Percentiles rank a stretch among this genome's conserved stretches.
These are phyloP conservation scores for Arachis stenosperma DNA, from an alignment of 306 rosid species.

Conservation along the genomic window DNA sequence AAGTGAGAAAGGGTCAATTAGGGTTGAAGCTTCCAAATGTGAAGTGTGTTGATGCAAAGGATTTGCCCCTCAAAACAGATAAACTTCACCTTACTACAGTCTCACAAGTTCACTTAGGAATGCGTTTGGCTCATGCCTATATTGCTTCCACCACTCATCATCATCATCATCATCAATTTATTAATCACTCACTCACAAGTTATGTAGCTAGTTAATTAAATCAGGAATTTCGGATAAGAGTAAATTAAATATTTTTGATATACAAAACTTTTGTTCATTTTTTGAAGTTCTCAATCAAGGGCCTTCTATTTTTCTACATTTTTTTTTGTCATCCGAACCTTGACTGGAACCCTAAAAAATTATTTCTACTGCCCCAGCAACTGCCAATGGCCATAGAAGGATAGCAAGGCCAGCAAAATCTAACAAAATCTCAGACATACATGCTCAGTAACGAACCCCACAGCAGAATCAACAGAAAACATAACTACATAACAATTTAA, in stretches of 20 bases:
- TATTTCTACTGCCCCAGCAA: no score
- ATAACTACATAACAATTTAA: not conserved
- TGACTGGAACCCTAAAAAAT: no score
- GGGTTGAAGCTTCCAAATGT: conserved; percentile 46
- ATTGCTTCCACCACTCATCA: not conserved
- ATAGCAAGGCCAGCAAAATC: not conserved
- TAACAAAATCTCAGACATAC: not conserved
- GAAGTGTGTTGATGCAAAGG: conserved; percentile 57
- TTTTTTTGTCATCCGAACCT: no score
- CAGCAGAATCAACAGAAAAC: no score
- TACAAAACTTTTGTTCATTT: no score
- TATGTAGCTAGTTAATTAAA: not conserved
- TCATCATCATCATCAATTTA: conserved; percentile 25
- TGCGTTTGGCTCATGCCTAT: conserved; percentile 51
- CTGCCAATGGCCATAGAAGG: no score
- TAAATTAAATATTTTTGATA: no score
- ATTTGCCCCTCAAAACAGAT: conserved; percentile 49
- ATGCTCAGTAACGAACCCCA: not conserved
- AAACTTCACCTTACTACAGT: conserved; percentile 60
- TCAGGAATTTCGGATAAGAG: no score
- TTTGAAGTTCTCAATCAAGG: no score
- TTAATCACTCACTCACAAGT: conserved; percentile 25
- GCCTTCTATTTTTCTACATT: no score
- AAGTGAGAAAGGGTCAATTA: conserved; percentile 63
- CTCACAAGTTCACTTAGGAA: conserved; percentile 58